These are phyloP conservation scores for Phanerochaete sordida DNA, from an alignment of 768 basidiomycete genomes.

Conservation along the genomic window DNA sequence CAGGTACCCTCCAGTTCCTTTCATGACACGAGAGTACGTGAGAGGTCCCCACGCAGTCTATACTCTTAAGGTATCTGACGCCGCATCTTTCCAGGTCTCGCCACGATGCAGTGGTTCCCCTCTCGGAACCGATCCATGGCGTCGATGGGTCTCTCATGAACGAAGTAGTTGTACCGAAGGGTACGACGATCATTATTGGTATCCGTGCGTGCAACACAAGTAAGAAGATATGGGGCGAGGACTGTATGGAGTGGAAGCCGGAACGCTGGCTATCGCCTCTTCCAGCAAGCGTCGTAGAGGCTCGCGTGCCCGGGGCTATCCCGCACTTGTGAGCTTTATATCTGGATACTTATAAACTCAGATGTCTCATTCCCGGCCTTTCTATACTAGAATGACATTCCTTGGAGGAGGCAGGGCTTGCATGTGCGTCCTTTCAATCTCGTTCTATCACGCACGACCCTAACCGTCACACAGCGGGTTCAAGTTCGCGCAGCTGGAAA, in stretches of 20 bases:
- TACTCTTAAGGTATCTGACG: too few relatives aligned
- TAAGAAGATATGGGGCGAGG: slow-evolving; percentile 39
- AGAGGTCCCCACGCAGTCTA: too few relatives aligned
- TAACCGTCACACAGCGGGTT: slow-evolving; percentile 12
- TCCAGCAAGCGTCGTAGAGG: background rate
- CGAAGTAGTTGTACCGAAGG: slow-evolving; percentile 34
- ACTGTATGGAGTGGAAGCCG: slow-evolving; percentile 39
- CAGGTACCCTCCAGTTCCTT: slow-evolving; percentile 11
- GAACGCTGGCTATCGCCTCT: slow-evolving; percentile 34
- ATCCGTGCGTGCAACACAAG: slow-evolving; percentile 37
- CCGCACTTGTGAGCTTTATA: slow-evolving; percentile 6
- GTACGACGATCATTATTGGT: slow-evolving; percentile 33
- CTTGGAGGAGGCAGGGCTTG: slow-evolving; percentile 4
- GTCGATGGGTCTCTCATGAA: slow-evolving; percentile 4
- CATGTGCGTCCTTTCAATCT: background rate
- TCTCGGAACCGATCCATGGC: slow-evolving; percentile 8
- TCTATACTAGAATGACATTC: slow-evolving; percentile 1
- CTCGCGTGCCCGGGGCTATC: slow-evolving; percentile 2
- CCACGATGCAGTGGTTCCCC: slow-evolving; percentile 4
- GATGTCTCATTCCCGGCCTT: too few relatives aligned
- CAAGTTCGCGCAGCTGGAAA: slow-evolving; percentile 22
- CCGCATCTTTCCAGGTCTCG: slow-evolving; percentile 5
- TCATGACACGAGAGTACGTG: slow-evolving; percentile 9
- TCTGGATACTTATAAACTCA: too few relatives aligned
- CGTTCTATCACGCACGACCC: background rate